phyloP scores from a whole-genome alignment of 306 rosid species.

The Herpetospermum pedunculosum region DNA sequence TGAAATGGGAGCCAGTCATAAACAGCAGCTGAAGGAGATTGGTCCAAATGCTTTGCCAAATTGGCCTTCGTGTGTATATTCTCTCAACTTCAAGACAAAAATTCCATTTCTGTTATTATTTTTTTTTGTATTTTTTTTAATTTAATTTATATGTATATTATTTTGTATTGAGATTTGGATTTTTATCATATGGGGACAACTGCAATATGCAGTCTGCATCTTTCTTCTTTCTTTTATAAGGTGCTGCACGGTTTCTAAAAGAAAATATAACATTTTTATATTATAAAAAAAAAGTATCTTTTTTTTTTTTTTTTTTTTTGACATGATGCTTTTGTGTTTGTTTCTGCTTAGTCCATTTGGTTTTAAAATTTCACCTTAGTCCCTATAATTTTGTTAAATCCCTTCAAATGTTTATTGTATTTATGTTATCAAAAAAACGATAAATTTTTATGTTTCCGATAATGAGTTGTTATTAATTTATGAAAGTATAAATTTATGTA shows the following conservation, averaged over 20 bases:
- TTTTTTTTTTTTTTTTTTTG: too few species aligned
- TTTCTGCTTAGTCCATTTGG: too few species aligned
- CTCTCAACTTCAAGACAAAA: constrained; percentile 3
- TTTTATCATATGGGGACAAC: neutral
- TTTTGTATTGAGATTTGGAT: neutral
- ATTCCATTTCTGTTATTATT: neutral
- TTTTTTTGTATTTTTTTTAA: neutral
- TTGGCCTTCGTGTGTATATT: neutral
- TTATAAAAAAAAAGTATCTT: neutral
- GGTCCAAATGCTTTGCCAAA: neutral
- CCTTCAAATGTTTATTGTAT: too few species aligned
- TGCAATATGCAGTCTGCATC: neutral
- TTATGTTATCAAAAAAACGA: too few species aligned
- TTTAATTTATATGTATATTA: neutral
- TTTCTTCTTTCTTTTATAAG: neutral
- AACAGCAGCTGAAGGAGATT: neutral
- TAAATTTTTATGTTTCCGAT: too few species aligned
- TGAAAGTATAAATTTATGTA: too few species aligned
- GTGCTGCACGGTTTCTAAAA: neutral
- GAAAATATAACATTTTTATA: neutral
- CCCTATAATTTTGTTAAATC: too few species aligned
- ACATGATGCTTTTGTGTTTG: too few species aligned
- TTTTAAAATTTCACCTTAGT: too few species aligned
- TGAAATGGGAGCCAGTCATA: neutral
- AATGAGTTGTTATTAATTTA: too few species aligned